These are phyloP conservation scores for Pseudonectria foliicola DNA, from an alignment of 2,329 filamentous ascomycete genomes.

Conservation along the genomic window DNA sequence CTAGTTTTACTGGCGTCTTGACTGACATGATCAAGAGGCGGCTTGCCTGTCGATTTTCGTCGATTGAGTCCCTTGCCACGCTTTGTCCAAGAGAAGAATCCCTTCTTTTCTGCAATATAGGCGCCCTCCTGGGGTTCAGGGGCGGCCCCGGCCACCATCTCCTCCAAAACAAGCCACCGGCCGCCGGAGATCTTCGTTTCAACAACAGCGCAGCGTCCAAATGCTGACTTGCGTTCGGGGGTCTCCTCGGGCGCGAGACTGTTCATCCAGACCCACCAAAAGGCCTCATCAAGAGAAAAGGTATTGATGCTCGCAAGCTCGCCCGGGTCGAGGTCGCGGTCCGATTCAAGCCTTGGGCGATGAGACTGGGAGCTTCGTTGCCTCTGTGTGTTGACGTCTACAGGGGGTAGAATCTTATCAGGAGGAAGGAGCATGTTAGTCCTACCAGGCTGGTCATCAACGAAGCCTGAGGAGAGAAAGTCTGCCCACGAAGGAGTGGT, in stretches of 20 bases:
- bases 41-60: conserved; percentile 63
- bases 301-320: conserved; percentile 88
- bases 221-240: conserved; percentile 76
- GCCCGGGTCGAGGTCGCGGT: conserved; percentile 70
- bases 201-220: conserved; percentile 85
- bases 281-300: conserved; percentile 85
- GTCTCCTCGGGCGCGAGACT: conserved; percentile 91
- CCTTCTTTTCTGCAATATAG: conserved; percentile 93
- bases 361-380: conserved; percentile 86
- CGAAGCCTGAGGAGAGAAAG: conserved; percentile 89
- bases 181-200: conserved; percentile 78
- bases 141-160: conserved; percentile 89
- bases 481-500: conserved; percentile 98
- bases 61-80: conserved; percentile 57
- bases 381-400: conserved; percentile 57
- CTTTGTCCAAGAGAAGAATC: conserved; percentile 80
- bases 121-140: conserved; percentile 76
- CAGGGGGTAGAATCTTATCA: conserved; percentile 83
- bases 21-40: conserved; percentile 40
- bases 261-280: conserved; percentile 99
- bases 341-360: conserved; percentile 60
- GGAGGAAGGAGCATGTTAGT: conserved; percentile 75
- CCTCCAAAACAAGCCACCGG: conserved; percentile 91
- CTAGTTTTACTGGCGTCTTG: conserved; percentile 66
- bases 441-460: conserved; percentile 62